phyloP scores from a whole-genome alignment of 2,329 filamentous ascomycete genomes.

The Hortaea werneckii region DNA sequence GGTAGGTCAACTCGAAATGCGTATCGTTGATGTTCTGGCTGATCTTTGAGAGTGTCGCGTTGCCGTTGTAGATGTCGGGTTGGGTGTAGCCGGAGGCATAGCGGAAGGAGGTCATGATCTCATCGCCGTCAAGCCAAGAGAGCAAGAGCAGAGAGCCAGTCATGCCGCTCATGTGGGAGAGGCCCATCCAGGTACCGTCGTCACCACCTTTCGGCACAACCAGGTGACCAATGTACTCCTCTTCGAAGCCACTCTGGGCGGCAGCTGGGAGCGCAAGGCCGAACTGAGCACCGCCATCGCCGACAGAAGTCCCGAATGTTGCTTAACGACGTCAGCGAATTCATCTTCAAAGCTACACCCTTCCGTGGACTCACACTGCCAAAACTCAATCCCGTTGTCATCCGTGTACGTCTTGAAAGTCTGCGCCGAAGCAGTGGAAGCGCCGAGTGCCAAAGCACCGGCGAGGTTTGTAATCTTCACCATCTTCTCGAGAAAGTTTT shows the following conservation, averaged over 20 bases:
- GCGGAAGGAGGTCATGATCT: slow-evolving; percentile 49
- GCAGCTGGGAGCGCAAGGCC: slow-evolving; percentile 44
- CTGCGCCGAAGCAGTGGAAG: slow-evolving; percentile 15
- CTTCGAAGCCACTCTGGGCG: slow-evolving; percentile 29
- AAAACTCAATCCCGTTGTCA: slow-evolving; percentile 44
- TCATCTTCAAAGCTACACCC: not conserved
- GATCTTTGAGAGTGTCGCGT: slow-evolving; percentile 52
- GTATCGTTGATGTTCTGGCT: slow-evolving; percentile 48
- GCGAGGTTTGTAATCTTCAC: slow-evolving; percentile 13
- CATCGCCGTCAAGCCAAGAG: slow-evolving; percentile 45
- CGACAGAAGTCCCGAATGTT: slow-evolving; percentile 31
- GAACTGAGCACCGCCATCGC: slow-evolving; percentile 40
- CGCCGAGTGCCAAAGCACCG: slow-evolving; percentile 9
- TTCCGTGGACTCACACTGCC: slow-evolving; percentile 12
- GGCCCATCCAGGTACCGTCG: slow-evolving; percentile 46
- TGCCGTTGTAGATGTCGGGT: slow-evolving; percentile 50
- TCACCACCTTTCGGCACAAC: slow-evolving; percentile 33
- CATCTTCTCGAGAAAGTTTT: slow-evolving; percentile 9
- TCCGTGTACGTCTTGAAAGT: slow-evolving; percentile 18
- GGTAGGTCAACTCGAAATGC: slow-evolving; percentile 54
- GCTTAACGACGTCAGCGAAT: slow-evolving; percentile 18
- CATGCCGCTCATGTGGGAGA: slow-evolving; percentile 50
- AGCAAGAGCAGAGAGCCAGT: slow-evolving; percentile 48
- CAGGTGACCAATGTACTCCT: slow-evolving; percentile 51
- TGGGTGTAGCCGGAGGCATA: slow-evolving; percentile 49